A percentile compares a stretch with the other conserved stretches of the same genome.
phyloP scores from a whole-genome alignment of 176 grass and related monocot species.

The Thinopyrum elongatum region DNA sequence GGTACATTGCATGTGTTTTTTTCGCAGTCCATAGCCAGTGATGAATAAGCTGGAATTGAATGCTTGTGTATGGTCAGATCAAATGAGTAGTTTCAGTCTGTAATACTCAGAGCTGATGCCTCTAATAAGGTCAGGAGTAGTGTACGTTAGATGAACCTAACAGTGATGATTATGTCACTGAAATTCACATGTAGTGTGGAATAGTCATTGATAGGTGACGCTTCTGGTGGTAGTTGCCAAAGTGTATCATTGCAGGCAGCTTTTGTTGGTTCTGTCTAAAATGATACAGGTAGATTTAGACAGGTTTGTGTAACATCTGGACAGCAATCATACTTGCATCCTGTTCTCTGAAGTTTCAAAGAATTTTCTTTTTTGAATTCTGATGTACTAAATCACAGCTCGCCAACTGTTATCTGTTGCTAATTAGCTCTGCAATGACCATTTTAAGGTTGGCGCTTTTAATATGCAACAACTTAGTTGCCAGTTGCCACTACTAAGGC shows the following conservation, averaged over 20 bases:
- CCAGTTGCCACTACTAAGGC: too few relatives aligned
- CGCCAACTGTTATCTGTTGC: not conserved
- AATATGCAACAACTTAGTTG: not conserved
- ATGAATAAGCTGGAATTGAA: not conserved
- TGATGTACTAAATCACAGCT: not conserved
- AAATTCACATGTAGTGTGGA: not conserved
- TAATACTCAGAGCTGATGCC: not conserved
- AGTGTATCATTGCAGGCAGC: not conserved
- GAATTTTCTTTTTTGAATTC: not conserved
- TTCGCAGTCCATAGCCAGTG: not conserved
- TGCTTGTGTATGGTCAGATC: not conserved
- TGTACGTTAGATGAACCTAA: not conserved
- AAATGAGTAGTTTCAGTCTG: not conserved
- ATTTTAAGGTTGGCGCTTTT: not conserved
- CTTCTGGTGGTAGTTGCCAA: not conserved
- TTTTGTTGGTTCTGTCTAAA: slow-evolving; percentile 1
- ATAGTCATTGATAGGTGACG: not conserved
- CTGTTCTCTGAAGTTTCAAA: not conserved
- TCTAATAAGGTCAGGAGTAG: not conserved
- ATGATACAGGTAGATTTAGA: not conserved
- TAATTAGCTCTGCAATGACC: too few relatives aligned
- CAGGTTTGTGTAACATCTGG: not conserved
- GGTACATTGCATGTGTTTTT: not conserved
- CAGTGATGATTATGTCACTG: slow-evolving; percentile 7
- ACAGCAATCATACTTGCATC: not conserved